Evolutionary conservation across 768 basidiomycete species (phyloP).

Genomic region (Phylloporus sp.): DNA sequence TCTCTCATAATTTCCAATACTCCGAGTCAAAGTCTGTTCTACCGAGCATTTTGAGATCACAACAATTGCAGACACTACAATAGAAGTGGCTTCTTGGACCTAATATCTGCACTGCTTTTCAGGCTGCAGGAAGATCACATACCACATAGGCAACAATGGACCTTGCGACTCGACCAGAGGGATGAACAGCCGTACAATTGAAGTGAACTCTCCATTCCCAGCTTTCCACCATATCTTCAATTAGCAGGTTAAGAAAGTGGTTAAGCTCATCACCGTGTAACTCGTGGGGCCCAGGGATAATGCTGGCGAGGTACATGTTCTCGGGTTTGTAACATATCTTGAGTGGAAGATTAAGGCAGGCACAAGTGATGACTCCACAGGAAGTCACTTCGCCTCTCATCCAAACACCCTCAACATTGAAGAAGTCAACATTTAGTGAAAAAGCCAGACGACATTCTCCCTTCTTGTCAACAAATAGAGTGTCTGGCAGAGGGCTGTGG

Average conservation of each 20-base stretch:
- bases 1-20: slow-evolving; percentile 1
- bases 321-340: neutral
- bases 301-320: slow-evolving; percentile 20
- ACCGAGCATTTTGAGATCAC: neutral
- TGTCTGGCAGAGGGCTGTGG: neutral
- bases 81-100: slow-evolving; percentile 28
- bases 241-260: slow-evolving; percentile 26
- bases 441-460: neutral
- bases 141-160: slow-evolving; percentile 20
- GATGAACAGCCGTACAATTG: slow-evolving; percentile 13
- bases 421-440: slow-evolving; percentile 2
- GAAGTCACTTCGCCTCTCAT: neutral
- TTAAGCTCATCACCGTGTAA: slow-evolving; percentile 28
- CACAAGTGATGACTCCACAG: neutral
- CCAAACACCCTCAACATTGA: neutral
- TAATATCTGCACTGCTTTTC: slow-evolving; percentile 27
- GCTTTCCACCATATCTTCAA: slow-evolving; percentile 25
- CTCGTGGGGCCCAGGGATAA: slow-evolving; percentile 32
- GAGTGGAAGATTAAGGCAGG: slow-evolving; percentile 1
- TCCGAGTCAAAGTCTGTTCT: neutral
- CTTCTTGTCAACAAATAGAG: neutral
- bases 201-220: neutral
- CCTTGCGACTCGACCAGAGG: neutral
- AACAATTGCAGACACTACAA: slow-evolving; percentile 30
- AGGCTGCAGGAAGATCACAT: slow-evolving; percentile 30